Evolutionary conservation across 306 rosid species (phyloP).

Genomic region (Senna tora): DNA sequence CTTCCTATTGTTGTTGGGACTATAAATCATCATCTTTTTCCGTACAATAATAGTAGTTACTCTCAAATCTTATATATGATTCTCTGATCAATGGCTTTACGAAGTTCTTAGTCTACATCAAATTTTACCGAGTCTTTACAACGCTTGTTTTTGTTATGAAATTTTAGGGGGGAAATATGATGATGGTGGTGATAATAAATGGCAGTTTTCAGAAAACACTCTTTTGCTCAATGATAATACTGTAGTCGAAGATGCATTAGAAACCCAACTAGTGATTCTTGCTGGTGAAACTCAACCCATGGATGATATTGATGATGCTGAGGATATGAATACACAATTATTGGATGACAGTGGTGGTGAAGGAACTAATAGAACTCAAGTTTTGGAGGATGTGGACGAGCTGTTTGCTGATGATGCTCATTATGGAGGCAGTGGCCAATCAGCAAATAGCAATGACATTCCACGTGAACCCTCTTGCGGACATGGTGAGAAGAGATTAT

Average conservation of each 20-base stretch:
- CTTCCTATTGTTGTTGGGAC: background rate
- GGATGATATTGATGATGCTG: constrained; percentile 48
- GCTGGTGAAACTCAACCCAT: constrained; percentile 61
- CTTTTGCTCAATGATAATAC: constrained; percentile 40
- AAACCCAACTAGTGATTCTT: constrained; percentile 50
- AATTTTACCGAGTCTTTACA: background rate
- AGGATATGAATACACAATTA: constrained; percentile 46
- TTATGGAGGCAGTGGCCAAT: constrained; percentile 13
- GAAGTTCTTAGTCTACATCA: background rate
- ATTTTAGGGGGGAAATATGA: constrained; percentile 43
- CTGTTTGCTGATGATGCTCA: constrained; percentile 38
- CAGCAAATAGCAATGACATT: constrained; percentile 32
- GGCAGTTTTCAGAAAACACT: constrained; percentile 38
- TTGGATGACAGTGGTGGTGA: constrained; percentile 48
- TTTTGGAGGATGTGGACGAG: constrained; percentile 51
- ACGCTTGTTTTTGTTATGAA: background rate
- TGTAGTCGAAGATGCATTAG: constrained; percentile 41
- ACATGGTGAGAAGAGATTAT: constrained; percentile 24
- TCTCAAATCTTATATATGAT: background rate
- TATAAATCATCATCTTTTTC: background rate
- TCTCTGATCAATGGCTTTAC: background rate
- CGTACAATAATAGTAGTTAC: background rate
- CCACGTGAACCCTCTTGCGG: constrained; percentile 7
- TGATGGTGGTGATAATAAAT: constrained; percentile 35
- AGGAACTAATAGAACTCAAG: constrained; percentile 52